phyloP scores from a whole-genome alignment of 2,329 filamentous ascomycete species.

The Verticillium longisporum region DNA sequence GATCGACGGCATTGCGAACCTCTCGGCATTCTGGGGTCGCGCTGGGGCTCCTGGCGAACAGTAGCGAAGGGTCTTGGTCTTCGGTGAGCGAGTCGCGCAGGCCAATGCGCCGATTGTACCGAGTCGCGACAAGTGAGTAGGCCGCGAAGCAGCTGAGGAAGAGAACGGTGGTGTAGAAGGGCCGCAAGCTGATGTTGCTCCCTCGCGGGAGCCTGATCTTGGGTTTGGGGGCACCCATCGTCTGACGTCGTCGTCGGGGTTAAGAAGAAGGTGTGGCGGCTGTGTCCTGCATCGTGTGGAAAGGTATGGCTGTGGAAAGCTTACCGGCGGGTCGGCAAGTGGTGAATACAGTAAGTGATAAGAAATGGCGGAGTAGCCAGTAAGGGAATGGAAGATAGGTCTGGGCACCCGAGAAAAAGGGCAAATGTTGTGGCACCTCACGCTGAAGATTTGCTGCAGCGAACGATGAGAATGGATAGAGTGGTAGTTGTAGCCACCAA shows the following conservation, averaged over 20 bases:
- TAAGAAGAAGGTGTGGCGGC: neutral
- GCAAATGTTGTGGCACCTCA: neutral
- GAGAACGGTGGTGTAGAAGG: constrained; percentile 40
- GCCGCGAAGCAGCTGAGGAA: constrained; percentile 39
- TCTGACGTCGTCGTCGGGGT: constrained; percentile 11
- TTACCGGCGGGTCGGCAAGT: neutral
- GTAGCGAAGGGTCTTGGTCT: constrained; percentile 9
- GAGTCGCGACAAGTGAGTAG: constrained; percentile 31
- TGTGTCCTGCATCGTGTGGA: neutral
- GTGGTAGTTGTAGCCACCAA: neutral
- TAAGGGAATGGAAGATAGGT: neutral
- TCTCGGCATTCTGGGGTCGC: constrained; percentile 58
- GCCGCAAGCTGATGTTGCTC: constrained; percentile 34
- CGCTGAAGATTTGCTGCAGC: neutral
- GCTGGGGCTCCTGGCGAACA: constrained; percentile 18
- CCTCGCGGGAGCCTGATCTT: constrained; percentile 17
- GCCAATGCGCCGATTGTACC: constrained; percentile 9
- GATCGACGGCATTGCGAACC: constrained; percentile 69
- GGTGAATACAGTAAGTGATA: too few relatives aligned
- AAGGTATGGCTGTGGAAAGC: neutral
- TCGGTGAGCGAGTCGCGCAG: constrained; percentile 3
- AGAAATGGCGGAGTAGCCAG: neutral
- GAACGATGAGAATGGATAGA: neutral
- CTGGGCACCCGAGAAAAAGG: neutral
- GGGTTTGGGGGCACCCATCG: constrained; percentile 16